Conservation (phyloP, 306 rosid species). For the Castanopsis chinensis region DNA sequence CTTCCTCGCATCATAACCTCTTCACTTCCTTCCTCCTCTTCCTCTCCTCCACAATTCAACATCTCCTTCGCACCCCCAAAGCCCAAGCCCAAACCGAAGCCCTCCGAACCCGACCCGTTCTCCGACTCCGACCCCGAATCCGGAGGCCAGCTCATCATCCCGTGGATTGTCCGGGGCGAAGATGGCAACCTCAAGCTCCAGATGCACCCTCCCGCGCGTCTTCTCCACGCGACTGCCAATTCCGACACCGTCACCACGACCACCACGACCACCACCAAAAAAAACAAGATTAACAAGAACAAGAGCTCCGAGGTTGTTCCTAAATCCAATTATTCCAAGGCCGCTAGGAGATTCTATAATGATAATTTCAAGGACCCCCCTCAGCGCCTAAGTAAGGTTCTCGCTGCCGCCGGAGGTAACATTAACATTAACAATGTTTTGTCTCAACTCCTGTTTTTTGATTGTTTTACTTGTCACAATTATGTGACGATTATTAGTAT, state of each 20-base stretch:
- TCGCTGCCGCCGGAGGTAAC: constrained; percentile 90
- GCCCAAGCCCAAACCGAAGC: constrained; percentile 58
- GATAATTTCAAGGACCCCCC: constrained; percentile 58
- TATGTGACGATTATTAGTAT: too few relatives aligned
- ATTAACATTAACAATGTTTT: background rate
- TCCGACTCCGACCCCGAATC: constrained; percentile 5
- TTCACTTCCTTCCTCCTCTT: constrained; percentile 39
- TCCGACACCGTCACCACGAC: constrained; percentile 33
- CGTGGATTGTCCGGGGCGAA: constrained; percentile 88
- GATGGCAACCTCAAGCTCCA: constrained; percentile 76
- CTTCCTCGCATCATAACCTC: constrained; percentile 50
- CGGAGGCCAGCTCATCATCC: constrained; percentile 57
- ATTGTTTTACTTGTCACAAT: background rate
- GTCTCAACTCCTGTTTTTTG: background rate
- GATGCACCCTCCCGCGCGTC: constrained; percentile 55
- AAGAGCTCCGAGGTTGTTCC: constrained; percentile 17
- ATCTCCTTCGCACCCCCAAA: constrained; percentile 77
- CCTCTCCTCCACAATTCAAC: constrained; percentile 53
- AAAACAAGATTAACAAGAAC: constrained; percentile 13
- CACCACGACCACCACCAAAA: constrained; percentile 21
- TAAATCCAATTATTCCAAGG: constrained; percentile 72
- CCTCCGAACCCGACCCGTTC: constrained; percentile 17
- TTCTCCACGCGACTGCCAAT: constrained; percentile 47
- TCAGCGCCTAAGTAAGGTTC: constrained; percentile 87
- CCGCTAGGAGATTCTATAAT: constrained; percentile 79